Base-by-base conservation (phyloP, 2,329 filamentous ascomycete genomes). In the Calonectria henricotiae region DNA sequence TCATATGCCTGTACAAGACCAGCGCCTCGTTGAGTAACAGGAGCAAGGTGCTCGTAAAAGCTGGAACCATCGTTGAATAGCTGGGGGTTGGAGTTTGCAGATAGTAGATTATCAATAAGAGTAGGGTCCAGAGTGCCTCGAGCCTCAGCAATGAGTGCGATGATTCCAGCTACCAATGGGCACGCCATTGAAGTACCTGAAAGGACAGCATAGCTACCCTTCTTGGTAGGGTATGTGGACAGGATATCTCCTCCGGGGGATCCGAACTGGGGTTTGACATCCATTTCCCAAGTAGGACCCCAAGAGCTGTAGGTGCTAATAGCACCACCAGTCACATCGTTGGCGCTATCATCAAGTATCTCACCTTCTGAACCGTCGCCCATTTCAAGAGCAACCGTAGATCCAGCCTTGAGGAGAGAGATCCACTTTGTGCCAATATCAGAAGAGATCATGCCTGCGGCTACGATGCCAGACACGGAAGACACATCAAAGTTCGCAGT, bases 131-230 rank as follows among this genome's bases (percentile, higher is more conserved):
- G 82, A 25, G 83, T 87, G 20, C 85, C 85, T 39, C 86, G 85
- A 13, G 84, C 85, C 67, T 89, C 82, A 46, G 84, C 85, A 68
- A 90, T 79, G 43, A 91, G 83, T 0, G 89, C 89, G 39, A 86
- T 83, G 61, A 89, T 85, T 35, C 84, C 90, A 4, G 89, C 88
- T 3, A 86, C 82, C n/a, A 89, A 84, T 6, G 89, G 89, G 41
- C 86, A 86, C 2, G 89, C 85, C 90, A 92, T 91, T 0, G 89
- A 90, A 0, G 89, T 90, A 17, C 89, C 89, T 37, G 83, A 89
- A 30, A 85, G 79, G 0, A 90, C 84, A 23, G 84, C 85, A 63
- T 90, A 91, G 35, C 81, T 80, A 25, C 86, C 86, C 37, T 82
- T 76, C 3, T 79, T 79, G 3, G 76, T 70, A 0, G 87, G 89